Evolutionary conservation across 78 protist genomes (phyloP), one percentile per base, ranked within the genome.

Genomic region (Emiliania huxleyi): DNA sequence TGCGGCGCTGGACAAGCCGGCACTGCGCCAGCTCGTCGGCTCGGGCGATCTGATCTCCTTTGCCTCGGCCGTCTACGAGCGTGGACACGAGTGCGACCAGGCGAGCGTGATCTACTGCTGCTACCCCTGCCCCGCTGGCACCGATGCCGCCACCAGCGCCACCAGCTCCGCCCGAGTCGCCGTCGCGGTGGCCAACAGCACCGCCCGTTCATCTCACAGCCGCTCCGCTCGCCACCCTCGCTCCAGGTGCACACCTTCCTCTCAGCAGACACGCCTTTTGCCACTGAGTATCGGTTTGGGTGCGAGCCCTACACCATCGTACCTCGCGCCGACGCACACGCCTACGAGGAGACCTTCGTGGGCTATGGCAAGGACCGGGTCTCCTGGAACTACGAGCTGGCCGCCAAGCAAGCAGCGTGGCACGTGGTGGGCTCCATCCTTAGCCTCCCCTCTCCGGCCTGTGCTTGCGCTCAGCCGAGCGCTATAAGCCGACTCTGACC

Each of bases 311-410:
- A 77, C 85, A 40, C 46, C 46, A 12, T 77, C 18, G 48, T 77
- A 29, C 85, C 85, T 18, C 85, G 85, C 85, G 85, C 33, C 29
- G 23, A 0, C 19, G 46, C 29, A n/a, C 85, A 77, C 48, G 19
- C 1, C 46, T 77, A 77, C 85, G 85, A 77, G 49, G 85, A 77
- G 26, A 45, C 46, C 48, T 77, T 77, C 85, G 85, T 77, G 5
- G 85, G 85, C 48, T 77, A 77, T 15, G 85, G 85, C 29, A 77
- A 77, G 85, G 85, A 77, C 85, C 44, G 85, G 33, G 85, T 77
- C 18, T 22, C 37, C 35, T 77, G 85, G 85, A 77, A 77, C 85
- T 77, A 77, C 46, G 85, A 77, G 85, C 85, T 77, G 33, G 85
- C 85, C 33, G 85, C 85, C 33, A 35, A 40, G 85, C 26, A 48